These are phyloP conservation scores for Podospora fimiseda DNA, from an alignment of 495 filamentous ascomycete species.

Conservation along the genomic window DNA sequence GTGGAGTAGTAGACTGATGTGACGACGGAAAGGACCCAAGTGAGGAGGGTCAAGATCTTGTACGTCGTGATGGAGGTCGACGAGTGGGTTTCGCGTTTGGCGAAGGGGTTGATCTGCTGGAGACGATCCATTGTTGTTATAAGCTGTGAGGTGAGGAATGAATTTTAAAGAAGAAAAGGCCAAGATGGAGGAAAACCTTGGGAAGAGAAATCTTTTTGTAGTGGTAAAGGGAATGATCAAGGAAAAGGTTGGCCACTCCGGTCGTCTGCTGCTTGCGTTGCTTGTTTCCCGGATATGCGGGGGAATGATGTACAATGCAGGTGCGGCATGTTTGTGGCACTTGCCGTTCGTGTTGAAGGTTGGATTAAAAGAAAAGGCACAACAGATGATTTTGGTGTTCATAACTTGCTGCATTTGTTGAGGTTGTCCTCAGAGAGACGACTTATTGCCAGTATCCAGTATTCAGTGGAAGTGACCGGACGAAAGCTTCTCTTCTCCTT, in stretches of 20 bases:
- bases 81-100: slow-evolving; percentile 54
- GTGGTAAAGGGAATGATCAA: not conserved
- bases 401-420: slow-evolving; percentile 1
- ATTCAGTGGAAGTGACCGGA: too few species aligned
- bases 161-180: not conserved
- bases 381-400: too few species aligned
- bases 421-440: too few species aligned
- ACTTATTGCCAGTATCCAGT: too few species aligned
- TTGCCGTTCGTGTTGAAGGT: not conserved
- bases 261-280: not conserved
- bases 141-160: not conserved
- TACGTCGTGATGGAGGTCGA: slow-evolving; percentile 45
- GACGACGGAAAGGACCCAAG: slow-evolving; percentile 65
- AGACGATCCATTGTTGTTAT: slow-evolving; percentile 36
- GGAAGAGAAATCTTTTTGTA: not conserved
- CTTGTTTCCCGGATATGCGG: not conserved
- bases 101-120: slow-evolving; percentile 57
- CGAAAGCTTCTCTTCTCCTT: too few species aligned
- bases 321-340: too few species aligned
- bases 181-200: not conserved
- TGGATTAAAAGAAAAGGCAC: not conserved
- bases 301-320: not conserved
- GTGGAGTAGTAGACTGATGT: slow-evolving; percentile 64
- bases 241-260: not conserved
- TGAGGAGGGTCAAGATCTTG: slow-evolving; percentile 61